Percentiles rank a stretch among this genome's conserved stretches.
Evolutionary conservation across 306 rosid species (phyloP).

Genomic region (Dalbergia cultrata): DNA sequence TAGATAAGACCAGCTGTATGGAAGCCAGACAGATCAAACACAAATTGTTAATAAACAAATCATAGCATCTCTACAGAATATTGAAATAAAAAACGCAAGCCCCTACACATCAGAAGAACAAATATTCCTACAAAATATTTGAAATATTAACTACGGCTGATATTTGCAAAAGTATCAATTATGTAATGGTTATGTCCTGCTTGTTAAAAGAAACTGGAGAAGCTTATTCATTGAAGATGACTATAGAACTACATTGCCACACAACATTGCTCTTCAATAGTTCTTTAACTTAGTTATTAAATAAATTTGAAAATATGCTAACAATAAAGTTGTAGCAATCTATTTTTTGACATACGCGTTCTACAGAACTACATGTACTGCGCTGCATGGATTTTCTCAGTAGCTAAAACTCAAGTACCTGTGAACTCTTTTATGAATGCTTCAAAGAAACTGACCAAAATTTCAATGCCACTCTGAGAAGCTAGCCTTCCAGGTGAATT

Average conservation of each 20-base stretch:
- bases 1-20: no score
- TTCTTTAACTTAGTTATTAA: neutral
- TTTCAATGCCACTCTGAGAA: conserved; percentile 22
- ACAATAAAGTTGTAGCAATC: neutral
- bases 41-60: no score
- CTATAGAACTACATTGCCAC: neutral
- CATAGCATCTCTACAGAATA: no score
- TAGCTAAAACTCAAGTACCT: neutral
- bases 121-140: no score
- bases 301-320: neutral
- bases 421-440: neutral
- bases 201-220: neutral
- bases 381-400: neutral
- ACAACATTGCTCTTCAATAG: neutral
- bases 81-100: no score
- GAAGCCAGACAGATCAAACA: no score
- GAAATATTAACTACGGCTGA: neutral
- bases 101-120: no score
- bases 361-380: neutral
- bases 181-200: neutral
- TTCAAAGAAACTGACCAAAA: conserved; percentile 6
- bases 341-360: neutral
- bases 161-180: neutral
- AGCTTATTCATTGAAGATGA: neutral
- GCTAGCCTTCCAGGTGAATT: conserved; percentile 11